Conservation (phyloP, 1,284 basidiomycete species). For the Ganoderma sp. region DNA sequence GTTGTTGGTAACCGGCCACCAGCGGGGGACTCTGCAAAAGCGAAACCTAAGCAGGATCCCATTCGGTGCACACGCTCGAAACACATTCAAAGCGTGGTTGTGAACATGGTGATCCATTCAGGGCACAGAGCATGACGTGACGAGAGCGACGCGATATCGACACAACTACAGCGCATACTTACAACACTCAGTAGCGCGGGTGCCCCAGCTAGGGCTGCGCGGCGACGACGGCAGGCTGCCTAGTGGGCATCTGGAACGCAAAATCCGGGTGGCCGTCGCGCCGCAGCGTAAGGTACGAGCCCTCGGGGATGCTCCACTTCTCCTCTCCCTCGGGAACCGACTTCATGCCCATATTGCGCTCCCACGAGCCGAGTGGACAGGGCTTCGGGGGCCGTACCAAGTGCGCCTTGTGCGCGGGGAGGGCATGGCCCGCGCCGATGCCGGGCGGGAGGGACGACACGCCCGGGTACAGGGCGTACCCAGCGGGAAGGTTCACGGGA, state of each 20-base stretch:
- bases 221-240: background rate
- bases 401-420: background rate
- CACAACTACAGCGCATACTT: too few species aligned
- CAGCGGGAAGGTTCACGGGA: constrained; percentile 17
- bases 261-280: constrained; percentile 8
- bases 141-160: too few species aligned
- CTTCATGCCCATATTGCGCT: constrained; percentile 6
- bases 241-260: constrained; percentile 8
- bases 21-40: background rate
- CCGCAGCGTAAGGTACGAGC: constrained; percentile 6
- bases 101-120: background rate
- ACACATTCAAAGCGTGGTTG: background rate
- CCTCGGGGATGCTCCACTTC: constrained; percentile 14
- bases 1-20: background rate
- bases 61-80: background rate
- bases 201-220: background rate
- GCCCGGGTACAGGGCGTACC: constrained; percentile 5
- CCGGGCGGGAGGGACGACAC: background rate
- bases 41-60: background rate
- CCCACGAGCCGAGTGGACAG: constrained; percentile 8
- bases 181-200: too few species aligned
- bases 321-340: constrained; percentile 13
- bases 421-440: background rate
- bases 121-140: background rate
- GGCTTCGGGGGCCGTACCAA: too few species aligned